Conservation (phyloP, 495 filamentous ascomycete species). For the Bacidia rubella region DNA sequence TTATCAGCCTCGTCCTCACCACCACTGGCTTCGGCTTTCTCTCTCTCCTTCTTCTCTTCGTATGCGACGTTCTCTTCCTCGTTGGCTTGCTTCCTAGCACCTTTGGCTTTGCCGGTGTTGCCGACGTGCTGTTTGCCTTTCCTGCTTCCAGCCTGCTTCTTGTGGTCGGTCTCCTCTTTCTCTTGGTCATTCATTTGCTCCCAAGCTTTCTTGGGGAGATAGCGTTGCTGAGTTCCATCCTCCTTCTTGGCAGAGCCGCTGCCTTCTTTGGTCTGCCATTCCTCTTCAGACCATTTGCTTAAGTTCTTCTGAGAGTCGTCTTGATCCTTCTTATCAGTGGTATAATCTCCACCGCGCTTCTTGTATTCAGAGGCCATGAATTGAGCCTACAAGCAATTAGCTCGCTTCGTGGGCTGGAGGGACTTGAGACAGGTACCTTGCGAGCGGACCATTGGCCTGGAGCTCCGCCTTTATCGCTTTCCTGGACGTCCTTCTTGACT, state of each 20-base stretch:
- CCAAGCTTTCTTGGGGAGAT: slow-evolving; percentile 37
- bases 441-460: slow-evolving; percentile 38
- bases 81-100: slow-evolving; percentile 22
- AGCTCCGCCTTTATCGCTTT: slow-evolving; percentile 33
- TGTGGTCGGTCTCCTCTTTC: slow-evolving; percentile 32
- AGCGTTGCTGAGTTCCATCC: slow-evolving; percentile 33
- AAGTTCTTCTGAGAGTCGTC: slow-evolving; percentile 30
- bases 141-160: slow-evolving; percentile 29
- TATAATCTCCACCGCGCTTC: slow-evolving; percentile 36
- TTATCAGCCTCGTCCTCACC: slow-evolving; percentile 14
- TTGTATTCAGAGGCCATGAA: slow-evolving; percentile 40
- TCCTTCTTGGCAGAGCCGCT: slow-evolving; percentile 29
- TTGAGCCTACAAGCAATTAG: slow-evolving; percentile 28
- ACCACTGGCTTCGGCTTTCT: slow-evolving; percentile 16
- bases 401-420: no score
- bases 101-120: slow-evolving; percentile 29
- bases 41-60: slow-evolving; percentile 17
- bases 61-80: neutral
- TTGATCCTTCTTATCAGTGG: slow-evolving; percentile 29
- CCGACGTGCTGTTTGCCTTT: slow-evolving; percentile 33
- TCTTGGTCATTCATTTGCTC: slow-evolving; percentile 33
- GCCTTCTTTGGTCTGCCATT: slow-evolving; percentile 40
- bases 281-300: slow-evolving; percentile 32
- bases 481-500: slow-evolving; percentile 34
- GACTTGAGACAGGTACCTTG: slow-evolving; percentile 29